phyloP scores from a whole-genome alignment of 2,329 filamentous ascomycete species.

The Aspergillus pseudoterreus region DNA sequence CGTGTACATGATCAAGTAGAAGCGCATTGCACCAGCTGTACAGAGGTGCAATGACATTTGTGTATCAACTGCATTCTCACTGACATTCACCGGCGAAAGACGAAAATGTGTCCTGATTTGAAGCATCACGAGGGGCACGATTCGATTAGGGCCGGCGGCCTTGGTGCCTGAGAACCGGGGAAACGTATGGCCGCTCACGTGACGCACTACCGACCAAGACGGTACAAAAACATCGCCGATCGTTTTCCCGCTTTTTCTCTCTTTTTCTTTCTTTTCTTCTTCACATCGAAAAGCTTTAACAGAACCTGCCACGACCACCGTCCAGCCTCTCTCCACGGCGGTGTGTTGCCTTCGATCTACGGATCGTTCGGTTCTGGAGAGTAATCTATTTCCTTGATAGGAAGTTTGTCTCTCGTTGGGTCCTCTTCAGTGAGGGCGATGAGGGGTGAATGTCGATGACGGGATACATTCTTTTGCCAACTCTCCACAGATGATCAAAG shows the following conservation, averaged over 20 bases:
- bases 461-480: slow-evolving; percentile 48
- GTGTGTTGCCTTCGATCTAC: slow-evolving; percentile 63
- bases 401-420: slow-evolving; percentile 67
- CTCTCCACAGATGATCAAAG: background rate
- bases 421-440: slow-evolving; percentile 70
- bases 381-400: slow-evolving; percentile 56
- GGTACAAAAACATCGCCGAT: background rate
- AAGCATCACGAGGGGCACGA: too few relatives aligned
- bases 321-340: slow-evolving; percentile 54
- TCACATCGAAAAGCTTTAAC: slow-evolving; percentile 57
- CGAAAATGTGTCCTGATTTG: too few relatives aligned
- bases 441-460: slow-evolving; percentile 68
- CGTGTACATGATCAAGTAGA: background rate
- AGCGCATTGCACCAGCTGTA: background rate
- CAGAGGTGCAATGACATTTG: background rate
- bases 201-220: slow-evolving; percentile 25
- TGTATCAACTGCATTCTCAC: too few relatives aligned
- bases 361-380: slow-evolving; percentile 63
- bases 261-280: slow-evolving; percentile 41
- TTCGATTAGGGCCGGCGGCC: background rate
- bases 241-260: slow-evolving; percentile 9
- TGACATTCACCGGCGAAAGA: too few relatives aligned
- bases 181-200: slow-evolving; percentile 26
- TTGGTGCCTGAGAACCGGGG: slow-evolving; percentile 11
- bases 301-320: slow-evolving; percentile 68